Percentiles rank a stretch among this genome's conserved stretches.
Conservation (phyloP, 192 early-diverging fungal species). For the Coemansia sp. region DNA sequence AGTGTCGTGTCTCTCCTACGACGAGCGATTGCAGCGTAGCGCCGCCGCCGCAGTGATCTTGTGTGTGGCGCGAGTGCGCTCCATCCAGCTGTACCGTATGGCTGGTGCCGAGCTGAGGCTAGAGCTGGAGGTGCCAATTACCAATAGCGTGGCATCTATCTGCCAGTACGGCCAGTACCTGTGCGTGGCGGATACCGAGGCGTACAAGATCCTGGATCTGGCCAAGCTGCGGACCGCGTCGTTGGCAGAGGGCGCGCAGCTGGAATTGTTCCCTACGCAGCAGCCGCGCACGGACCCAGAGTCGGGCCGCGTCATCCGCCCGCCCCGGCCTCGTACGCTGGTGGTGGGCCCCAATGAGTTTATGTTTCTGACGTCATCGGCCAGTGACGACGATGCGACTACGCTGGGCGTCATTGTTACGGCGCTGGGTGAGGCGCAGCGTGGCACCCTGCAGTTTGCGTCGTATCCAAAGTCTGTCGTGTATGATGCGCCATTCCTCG, state of each 20-base stretch:
- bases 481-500: slow-evolving; percentile 44
- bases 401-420: slow-evolving; percentile 54
- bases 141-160: slow-evolving; percentile 35
- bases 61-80: slow-evolving; percentile 46
- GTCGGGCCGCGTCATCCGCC: slow-evolving; percentile 27
- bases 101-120: slow-evolving; percentile 22
- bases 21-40: slow-evolving; percentile 35
- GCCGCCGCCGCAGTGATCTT: slow-evolving; percentile 9
- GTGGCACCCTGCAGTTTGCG: slow-evolving; percentile 50
- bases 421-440: slow-evolving; percentile 46
- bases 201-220: slow-evolving; percentile 48
- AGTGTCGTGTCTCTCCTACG: slow-evolving; percentile 37
- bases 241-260: slow-evolving; percentile 13
- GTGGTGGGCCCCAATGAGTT: slow-evolving; percentile 49
- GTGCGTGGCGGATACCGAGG: slow-evolving; percentile 47
- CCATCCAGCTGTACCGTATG: slow-evolving; percentile 36
- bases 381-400: slow-evolving; percentile 17
- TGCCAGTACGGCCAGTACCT: slow-evolving; percentile 48
- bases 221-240: slow-evolving; percentile 19
- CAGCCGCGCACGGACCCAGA: slow-evolving; percentile 37
- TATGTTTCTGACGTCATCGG: slow-evolving; percentile 49
- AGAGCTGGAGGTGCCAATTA: slow-evolving; percentile 33
- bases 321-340: slow-evolving; percentile 47
- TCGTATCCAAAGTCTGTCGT: slow-evolving; percentile 38
- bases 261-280: slow-evolving; percentile 45